Conservation (phyloP, 2,329 filamentous ascomycete genomes). For the Cordyceps farinosa region DNA sequence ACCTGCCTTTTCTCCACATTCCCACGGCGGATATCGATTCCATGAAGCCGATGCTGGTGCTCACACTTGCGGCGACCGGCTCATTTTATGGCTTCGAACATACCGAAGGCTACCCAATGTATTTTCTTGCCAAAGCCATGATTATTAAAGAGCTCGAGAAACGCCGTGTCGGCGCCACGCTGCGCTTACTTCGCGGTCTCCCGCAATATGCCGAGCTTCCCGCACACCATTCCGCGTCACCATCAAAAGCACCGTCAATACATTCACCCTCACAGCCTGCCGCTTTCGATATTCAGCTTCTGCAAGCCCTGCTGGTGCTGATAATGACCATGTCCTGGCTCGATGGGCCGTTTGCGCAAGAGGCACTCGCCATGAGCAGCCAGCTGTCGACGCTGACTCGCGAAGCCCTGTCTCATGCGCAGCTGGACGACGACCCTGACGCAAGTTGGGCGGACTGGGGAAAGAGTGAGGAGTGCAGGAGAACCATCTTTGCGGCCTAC, state of each 20-base stretch:
- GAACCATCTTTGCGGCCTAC: constrained; percentile 43
- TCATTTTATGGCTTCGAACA: constrained; percentile 48
- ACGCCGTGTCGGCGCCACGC: constrained; percentile 20
- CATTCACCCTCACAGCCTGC: not conserved
- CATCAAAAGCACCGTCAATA: not conserved
- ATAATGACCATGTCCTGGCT: constrained; percentile 60
- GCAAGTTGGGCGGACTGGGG: constrained; percentile 48
- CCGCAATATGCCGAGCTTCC: constrained; percentile 19
- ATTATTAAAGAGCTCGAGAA: constrained; percentile 48
- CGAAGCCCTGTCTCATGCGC: constrained; percentile 43
- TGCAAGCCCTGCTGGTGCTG: constrained; percentile 48
- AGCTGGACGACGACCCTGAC: not conserved
- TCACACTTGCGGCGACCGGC: constrained; percentile 48
- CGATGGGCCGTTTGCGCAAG: constrained; percentile 52
- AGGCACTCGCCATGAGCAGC: constrained; percentile 55
- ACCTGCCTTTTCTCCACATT: constrained; percentile 49
- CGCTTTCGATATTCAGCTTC: constrained; percentile 39
- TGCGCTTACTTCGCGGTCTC: constrained; percentile 25
- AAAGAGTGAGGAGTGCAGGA: constrained; percentile 21
- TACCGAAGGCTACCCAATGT: constrained; percentile 50
- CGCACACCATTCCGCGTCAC: not conserved
- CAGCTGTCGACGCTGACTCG: constrained; percentile 53
- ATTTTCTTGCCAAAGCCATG: constrained; percentile 53
- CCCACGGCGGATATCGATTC: constrained; percentile 43
- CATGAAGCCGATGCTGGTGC: constrained; percentile 44